Conservation (phyloP, 2,329 filamentous ascomycete species). For the Colletotrichum shisoi region DNA sequence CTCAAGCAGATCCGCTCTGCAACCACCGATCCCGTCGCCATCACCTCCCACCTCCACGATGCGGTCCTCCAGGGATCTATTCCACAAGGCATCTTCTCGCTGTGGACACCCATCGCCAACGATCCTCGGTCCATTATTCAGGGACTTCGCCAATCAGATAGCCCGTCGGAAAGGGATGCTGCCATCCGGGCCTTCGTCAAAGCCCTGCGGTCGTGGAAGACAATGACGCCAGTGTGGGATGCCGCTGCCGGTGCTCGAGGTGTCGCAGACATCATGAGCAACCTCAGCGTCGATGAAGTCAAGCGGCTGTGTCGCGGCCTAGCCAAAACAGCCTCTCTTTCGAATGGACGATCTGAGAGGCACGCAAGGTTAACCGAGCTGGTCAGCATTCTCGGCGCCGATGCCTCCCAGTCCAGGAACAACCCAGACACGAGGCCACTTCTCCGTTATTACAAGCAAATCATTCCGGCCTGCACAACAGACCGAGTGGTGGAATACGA, state of each 20-base stretch:
- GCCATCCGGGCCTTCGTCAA: constrained; percentile 9
- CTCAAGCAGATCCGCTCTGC: constrained; percentile 5
- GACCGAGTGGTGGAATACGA: constrained; percentile 15
- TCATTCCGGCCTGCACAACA: constrained; percentile 18
- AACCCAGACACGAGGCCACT: constrained; percentile 13
- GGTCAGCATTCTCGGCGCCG: constrained; percentile 3
- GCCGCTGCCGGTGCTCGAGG: constrained; percentile 10
- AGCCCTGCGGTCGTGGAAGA: constrained; percentile 3
- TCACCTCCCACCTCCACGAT: constrained; percentile 14
- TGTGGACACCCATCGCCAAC: constrained; percentile 9
- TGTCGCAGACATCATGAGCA: constrained; percentile 10
- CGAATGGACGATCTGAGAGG: not conserved
- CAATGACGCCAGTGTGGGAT: constrained; percentile 13
- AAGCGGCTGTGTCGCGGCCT: constrained; percentile 19
- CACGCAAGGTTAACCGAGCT: constrained; percentile 5
- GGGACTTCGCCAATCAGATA: not conserved
- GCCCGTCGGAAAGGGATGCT: not conserved
- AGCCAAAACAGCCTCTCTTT: constrained; percentile 7
- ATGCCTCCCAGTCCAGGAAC: not conserved
- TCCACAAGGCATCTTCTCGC: constrained; percentile 2
- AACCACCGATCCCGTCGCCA: constrained; percentile 1
- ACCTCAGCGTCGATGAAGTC: constrained; percentile 19
- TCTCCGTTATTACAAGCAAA: constrained; percentile 6
- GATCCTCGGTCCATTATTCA: not conserved
- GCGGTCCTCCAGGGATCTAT: constrained; percentile 17